These are phyloP conservation scores for Colletotrichum zoysiae DNA, from an alignment of 2,329 filamentous ascomycete species.

Conservation along the genomic window DNA sequence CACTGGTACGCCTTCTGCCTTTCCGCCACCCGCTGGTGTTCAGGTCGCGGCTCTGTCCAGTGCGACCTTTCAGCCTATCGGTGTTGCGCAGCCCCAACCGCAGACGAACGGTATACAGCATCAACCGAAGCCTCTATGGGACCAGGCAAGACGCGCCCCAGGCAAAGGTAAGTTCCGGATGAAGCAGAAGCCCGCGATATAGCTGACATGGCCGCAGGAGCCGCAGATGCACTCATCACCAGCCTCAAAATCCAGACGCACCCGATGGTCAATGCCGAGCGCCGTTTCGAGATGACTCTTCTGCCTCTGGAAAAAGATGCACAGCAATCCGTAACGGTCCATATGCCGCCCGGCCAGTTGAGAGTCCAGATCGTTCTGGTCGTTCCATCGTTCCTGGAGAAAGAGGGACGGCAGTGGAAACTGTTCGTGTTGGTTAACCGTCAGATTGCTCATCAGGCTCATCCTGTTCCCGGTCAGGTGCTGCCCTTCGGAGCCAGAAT, in stretches of 20 bases:
- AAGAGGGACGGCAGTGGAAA: constrained; percentile 76
- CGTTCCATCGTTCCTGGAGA: constrained; percentile 72
- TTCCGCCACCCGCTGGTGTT: constrained; percentile 42
- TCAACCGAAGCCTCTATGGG: constrained; percentile 48
- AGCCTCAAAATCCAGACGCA: constrained; percentile 77
- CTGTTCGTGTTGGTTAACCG: constrained; percentile 80
- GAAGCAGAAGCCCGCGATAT: neutral
- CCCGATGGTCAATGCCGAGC: constrained; percentile 71
- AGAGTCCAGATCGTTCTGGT: constrained; percentile 78
- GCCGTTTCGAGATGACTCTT: constrained; percentile 73
- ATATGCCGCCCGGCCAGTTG: constrained; percentile 74
- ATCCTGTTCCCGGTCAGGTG: constrained; percentile 66
- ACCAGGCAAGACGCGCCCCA: constrained; percentile 52
- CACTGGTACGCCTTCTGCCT: constrained; percentile 36
- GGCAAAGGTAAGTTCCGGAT: constrained; percentile 56
- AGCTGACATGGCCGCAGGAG: constrained; percentile 54
- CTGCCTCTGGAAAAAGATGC: constrained; percentile 74
- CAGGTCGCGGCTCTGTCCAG: constrained; percentile 41
- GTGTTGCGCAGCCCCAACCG: constrained; percentile 44
- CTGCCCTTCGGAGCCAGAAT: constrained; percentile 71
- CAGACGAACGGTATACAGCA: constrained; percentile 52
- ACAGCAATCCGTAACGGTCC: constrained; percentile 80
- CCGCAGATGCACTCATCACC: constrained; percentile 74
- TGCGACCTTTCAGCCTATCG: constrained; percentile 43
- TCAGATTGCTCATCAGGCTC: constrained; percentile 66